These are phyloP conservation scores for Serendipita sp. DNA, from an alignment of 1,284 basidiomycete species.

Conservation along the genomic window DNA sequence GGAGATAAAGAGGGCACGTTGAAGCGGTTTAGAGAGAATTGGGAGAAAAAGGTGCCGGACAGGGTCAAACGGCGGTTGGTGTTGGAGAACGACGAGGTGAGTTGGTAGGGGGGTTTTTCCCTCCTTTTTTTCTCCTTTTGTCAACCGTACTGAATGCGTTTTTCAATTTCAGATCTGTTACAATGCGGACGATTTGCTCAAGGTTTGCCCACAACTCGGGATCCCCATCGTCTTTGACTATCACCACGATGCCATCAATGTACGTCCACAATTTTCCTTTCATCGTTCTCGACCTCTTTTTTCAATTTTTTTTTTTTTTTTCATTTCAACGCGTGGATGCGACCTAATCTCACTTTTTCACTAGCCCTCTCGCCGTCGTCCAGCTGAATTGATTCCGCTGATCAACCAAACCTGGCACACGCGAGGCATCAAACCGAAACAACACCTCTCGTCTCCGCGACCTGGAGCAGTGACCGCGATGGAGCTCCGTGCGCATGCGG, in stretches of 20 bases:
- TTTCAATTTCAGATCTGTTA: slow-evolving; percentile 56
- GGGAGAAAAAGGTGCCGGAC: slow-evolving; percentile 40
- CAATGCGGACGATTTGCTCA: slow-evolving; percentile 72
- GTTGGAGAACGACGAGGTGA: slow-evolving; percentile 82
- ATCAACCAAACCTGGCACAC: slow-evolving; percentile 62
- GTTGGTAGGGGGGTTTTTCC: not conserved
- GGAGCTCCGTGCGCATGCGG: slow-evolving; percentile 75
- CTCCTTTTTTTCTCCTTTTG: not conserved
- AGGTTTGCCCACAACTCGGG: slow-evolving; percentile 66
- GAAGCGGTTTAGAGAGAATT: slow-evolving; percentile 58
- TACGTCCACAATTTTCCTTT: slow-evolving; percentile 15
- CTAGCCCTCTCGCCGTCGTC: slow-evolving; percentile 38
- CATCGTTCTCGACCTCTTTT: not conserved
- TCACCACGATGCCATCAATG: slow-evolving; percentile 60
- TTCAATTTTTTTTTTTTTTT: not conserved
- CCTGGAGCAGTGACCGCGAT: slow-evolving; percentile 62
- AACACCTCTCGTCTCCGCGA: slow-evolving; percentile 74
- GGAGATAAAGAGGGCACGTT: slow-evolving; percentile 63
- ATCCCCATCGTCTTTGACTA: slow-evolving; percentile 73
- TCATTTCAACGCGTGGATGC: too few species aligned
- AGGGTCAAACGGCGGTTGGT: slow-evolving; percentile 63
- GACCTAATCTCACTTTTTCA: too few species aligned
- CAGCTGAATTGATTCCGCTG: slow-evolving; percentile 47
- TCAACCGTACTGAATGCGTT: not conserved
- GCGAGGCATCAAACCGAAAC: slow-evolving; percentile 72